Conservation (phyloP, 2,329 filamentous ascomycete species). For the Hawksworthiomyces lignivorus region DNA sequence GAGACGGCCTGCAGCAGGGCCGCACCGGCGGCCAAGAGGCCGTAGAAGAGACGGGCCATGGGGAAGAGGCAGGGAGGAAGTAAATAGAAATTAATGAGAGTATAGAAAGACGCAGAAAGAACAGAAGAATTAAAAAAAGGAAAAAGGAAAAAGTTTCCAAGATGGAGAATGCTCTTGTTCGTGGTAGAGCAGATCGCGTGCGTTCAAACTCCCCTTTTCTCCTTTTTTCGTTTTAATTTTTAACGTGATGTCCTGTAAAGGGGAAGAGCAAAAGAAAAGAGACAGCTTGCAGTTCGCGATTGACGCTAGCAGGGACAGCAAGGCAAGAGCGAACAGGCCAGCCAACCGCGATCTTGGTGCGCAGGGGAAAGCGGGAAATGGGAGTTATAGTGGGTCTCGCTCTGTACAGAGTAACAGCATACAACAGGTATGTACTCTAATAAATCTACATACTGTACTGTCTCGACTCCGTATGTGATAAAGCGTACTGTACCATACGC, state of each 20-base stretch:
- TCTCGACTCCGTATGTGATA: too few relatives aligned
- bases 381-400: too few relatives aligned
- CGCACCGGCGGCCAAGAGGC: constrained; percentile 39
- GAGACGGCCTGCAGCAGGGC: constrained; percentile 53
- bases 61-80: not conserved
- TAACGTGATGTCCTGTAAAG: constrained; percentile 2
- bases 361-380: too few relatives aligned
- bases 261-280: constrained; percentile 7
- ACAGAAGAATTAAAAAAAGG: not conserved
- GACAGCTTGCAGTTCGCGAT: constrained; percentile 17
- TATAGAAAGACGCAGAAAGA: not conserved
- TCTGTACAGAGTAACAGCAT: too few relatives aligned
- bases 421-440: too few relatives aligned
- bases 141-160: not conserved
- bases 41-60: constrained; percentile 15
- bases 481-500: too few relatives aligned
- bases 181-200: constrained; percentile 5
- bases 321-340: too few relatives aligned
- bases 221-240: too few relatives aligned
- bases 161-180: too few relatives aligned
- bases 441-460: too few relatives aligned
- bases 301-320: too few relatives aligned
- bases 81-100: constrained; percentile 2
- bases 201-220: constrained; percentile 6
- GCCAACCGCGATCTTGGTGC: too few relatives aligned